Conservation (phyloP, 495 filamentous ascomycete genomes). For the Neurospora sp. region DNA sequence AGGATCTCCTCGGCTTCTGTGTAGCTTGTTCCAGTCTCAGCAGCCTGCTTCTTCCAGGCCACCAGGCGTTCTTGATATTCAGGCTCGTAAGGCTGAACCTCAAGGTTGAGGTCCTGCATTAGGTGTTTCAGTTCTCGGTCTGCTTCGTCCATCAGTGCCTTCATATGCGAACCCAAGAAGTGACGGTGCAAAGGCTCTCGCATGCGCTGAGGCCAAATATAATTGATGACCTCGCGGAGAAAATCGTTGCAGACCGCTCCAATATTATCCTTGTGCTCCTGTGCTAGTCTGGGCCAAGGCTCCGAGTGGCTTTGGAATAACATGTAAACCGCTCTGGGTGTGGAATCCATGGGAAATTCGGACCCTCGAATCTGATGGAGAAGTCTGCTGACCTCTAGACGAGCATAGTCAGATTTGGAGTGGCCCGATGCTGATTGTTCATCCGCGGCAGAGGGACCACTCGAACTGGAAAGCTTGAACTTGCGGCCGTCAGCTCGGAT, state of each 20-base stretch:
- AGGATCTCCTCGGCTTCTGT: constrained; percentile 30
- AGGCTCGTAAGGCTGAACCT: constrained; percentile 33
- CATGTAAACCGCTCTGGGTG: constrained; percentile 31
- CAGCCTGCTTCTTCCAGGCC: constrained; percentile 18
- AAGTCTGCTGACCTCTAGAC: constrained; percentile 25
- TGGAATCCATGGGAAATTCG: constrained; percentile 31
- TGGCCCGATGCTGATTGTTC: background rate
- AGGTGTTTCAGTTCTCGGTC: constrained; percentile 28
- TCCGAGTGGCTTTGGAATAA: constrained; percentile 32
- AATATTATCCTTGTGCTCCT: constrained; percentile 34
- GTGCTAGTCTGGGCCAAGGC: constrained; percentile 30
- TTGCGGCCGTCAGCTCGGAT: constrained; percentile 30
- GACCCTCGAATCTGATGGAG: constrained; percentile 30
- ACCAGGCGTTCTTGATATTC: constrained; percentile 30
- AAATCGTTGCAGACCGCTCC: constrained; percentile 36
- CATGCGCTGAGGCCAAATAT: constrained; percentile 33
- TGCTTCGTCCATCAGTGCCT: constrained; percentile 26
- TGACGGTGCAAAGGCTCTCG: constrained; percentile 25
- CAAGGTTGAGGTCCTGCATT: constrained; percentile 26
- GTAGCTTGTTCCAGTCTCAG: constrained; percentile 19
- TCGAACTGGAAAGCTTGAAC: constrained; percentile 17
- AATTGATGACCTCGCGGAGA: constrained; percentile 30
- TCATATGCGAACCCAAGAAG: constrained; percentile 28
- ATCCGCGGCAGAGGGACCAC: background rate
- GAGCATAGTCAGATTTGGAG: constrained; percentile 24